Base-by-base conservation (phyloP, 768 basidiomycete genomes). In the Suillus bovinus region DNA sequence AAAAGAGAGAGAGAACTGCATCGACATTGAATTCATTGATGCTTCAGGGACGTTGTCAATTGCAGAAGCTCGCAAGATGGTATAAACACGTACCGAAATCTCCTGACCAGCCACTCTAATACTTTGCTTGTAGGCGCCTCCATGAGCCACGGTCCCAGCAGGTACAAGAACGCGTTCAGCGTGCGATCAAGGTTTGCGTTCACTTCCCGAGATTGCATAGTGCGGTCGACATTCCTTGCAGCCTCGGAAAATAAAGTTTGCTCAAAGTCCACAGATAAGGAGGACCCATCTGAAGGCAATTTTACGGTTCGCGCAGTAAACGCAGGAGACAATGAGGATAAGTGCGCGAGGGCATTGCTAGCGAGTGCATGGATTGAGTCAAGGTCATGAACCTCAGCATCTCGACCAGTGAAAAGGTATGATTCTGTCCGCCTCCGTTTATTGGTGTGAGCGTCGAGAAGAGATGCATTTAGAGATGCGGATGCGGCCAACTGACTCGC, bases 1-100 rank as follows among this genome's bases (percentile, higher is more conserved):
- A 77, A 76, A 99, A 99, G 27, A 94, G 79, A 9, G 87, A 77
- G 7, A 99, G 81, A 31, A 95, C 71, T 27, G 84, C 82, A 59
- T 89, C 84, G 59, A 96, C 82, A 69, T 99, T 97, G 79, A 98
- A 94, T 72, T 99, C 95, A 70, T 98, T 84, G 31, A 98, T 86
- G 72, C 96, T 98, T 68, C 20, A 59, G 13, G 42, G 29, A 44
- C 3, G 31, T 66, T 55, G 44, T 56, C 14, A 50, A 62, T 50
- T 41, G 14, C 1, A 27, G 24, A 31, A 27, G n/a, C 16, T 5
- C 5, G 34, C 10, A 60, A 16, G 2, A 61, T 3, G 11, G n/a
- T 17, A 63, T 8, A 16, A 22, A 1, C 3, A 17, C 85, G 46
- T 66, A 93, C 96, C 96, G 88, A 76, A 98, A 97, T 61, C 95